Evolutionary conservation across 305 asterid genomes (phyloP).

Genomic region (Fraxinus sp.): DNA sequence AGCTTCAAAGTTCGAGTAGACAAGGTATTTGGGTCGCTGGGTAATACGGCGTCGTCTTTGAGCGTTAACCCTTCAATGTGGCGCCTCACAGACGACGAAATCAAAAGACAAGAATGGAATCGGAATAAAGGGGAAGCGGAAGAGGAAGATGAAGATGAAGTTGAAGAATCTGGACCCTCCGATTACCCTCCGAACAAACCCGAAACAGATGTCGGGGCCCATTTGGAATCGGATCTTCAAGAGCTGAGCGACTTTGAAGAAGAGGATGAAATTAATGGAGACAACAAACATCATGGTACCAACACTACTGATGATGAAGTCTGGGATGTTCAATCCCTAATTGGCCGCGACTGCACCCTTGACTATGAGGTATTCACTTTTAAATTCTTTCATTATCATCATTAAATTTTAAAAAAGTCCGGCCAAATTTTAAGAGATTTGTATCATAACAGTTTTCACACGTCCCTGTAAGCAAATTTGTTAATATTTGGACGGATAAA

Average conservation of each 20-base stretch:
- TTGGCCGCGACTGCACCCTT: constrained; percentile 83
- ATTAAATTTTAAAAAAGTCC: neutral
- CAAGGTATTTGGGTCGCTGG: constrained; percentile 68
- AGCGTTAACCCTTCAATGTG: constrained; percentile 46
- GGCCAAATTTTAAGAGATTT: neutral
- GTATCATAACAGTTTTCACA: neutral
- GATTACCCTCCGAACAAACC: neutral
- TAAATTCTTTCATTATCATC: neutral
- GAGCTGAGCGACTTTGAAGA: constrained; percentile 35
- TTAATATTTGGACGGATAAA: neutral
- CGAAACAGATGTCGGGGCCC: neutral
- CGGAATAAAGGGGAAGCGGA: constrained; percentile 34
- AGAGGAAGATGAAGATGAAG: constrained; percentile 2
- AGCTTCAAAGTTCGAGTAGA: constrained; percentile 82
- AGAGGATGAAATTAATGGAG: constrained; percentile 33
- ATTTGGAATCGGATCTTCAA: constrained; percentile 33
- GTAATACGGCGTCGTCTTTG: constrained; percentile 33
- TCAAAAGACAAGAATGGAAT: constrained; percentile 59
- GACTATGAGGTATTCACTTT: constrained; percentile 63
- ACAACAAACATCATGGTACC: constrained; percentile 28
- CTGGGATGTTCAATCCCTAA: constrained; percentile 57
- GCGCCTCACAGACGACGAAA: constrained; percentile 77
- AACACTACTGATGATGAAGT: constrained; percentile 34
- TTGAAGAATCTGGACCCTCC: constrained; percentile 31
- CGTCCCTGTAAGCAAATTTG: neutral